Conservation (phyloP, 345 rosid genomes). For the Noccaea caerulescens region DNA sequence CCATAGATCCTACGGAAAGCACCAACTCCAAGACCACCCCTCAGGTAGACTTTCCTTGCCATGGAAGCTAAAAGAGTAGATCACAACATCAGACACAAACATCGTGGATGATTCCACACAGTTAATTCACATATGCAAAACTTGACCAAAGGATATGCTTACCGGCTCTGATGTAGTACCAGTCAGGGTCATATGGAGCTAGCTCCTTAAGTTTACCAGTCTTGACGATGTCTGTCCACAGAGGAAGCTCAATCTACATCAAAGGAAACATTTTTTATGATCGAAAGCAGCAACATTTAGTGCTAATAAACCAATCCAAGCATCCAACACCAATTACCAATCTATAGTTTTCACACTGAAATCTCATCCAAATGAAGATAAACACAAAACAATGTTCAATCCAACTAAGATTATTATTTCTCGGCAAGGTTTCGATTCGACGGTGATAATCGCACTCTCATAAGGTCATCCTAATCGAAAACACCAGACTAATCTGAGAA, state of each 20-base stretch:
- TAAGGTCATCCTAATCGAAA: not conserved
- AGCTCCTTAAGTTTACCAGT: conserved; percentile 71
- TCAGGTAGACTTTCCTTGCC: conserved; percentile 49
- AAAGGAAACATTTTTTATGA: not conserved
- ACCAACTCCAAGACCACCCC: conserved; percentile 52
- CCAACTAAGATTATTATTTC: not conserved
- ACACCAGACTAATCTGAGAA: not conserved
- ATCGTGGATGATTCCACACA: not conserved
- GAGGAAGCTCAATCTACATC: conserved; percentile 63
- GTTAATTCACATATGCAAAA: not conserved
- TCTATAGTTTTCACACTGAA: not conserved
- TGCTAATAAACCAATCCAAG: not conserved
- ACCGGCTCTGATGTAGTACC: conserved; percentile 75
- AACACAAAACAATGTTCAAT: not conserved
- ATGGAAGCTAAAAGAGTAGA: conserved; percentile 38
- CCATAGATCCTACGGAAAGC: conserved; percentile 51
- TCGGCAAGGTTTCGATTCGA: not conserved
- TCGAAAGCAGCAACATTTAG: not conserved
- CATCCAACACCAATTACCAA: not conserved
- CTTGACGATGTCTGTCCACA: conserved; percentile 77
- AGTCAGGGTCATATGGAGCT: conserved; percentile 77
- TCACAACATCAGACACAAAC: conserved; percentile 4
- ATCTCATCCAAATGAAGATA: not conserved
- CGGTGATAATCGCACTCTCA: not conserved
- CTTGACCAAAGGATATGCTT: conserved; percentile 4